Percentiles rank a stretch among this genome's conserved stretches.
These are phyloP conservation scores for Monosporozyma yasuniensis DNA, from an alignment of 805 yeast genomes.

Conservation along the genomic window DNA sequence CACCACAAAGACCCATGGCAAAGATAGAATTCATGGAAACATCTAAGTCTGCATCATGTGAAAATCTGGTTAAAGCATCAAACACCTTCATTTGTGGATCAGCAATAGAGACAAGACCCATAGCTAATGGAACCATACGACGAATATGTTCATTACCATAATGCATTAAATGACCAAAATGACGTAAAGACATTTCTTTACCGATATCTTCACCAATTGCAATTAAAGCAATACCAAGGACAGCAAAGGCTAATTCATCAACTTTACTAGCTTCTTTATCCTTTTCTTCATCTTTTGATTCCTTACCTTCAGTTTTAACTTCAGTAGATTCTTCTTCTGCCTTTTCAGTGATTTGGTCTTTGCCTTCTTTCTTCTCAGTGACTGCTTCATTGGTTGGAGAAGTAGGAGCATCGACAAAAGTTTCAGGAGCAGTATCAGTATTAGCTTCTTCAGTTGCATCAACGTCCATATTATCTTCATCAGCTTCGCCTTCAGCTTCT, in stretches of 20 bases:
- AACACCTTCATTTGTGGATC: slow-evolving; percentile 95
- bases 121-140: slow-evolving; percentile 95
- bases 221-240: slow-evolving; percentile 85
- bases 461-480: slow-evolving; percentile 17
- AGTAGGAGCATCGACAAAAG: slow-evolving; percentile 3
- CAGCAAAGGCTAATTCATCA: slow-evolving; percentile 65
- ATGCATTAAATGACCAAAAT: slow-evolving; percentile 95
- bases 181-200: slow-evolving; percentile 93
- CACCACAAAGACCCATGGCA: slow-evolving; percentile 96
- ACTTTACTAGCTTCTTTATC: slow-evolving; percentile 26
- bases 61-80: slow-evolving; percentile 90
- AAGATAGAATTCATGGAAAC: slow-evolving; percentile 93
- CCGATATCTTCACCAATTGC: slow-evolving; percentile 98
- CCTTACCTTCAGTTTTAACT: slow-evolving; percentile 27
- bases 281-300: slow-evolving; percentile 18
- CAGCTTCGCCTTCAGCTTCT: slow-evolving; percentile 12
- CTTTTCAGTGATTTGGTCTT: slow-evolving; percentile 34
- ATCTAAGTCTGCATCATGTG: slow-evolving; percentile 90
- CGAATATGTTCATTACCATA: slow-evolving; percentile 88
- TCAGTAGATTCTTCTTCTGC: slow-evolving; percentile 25
- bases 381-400: slow-evolving; percentile 29
- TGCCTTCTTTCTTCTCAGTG: slow-evolving; percentile 35
- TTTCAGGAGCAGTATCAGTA: slow-evolving; percentile 6
- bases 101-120: slow-evolving; percentile 89
- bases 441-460: slow-evolving; percentile 9